These are phyloP conservation scores for Manihot esculenta DNA, from an alignment of 441 rosid species.

Conservation along the genomic window DNA sequence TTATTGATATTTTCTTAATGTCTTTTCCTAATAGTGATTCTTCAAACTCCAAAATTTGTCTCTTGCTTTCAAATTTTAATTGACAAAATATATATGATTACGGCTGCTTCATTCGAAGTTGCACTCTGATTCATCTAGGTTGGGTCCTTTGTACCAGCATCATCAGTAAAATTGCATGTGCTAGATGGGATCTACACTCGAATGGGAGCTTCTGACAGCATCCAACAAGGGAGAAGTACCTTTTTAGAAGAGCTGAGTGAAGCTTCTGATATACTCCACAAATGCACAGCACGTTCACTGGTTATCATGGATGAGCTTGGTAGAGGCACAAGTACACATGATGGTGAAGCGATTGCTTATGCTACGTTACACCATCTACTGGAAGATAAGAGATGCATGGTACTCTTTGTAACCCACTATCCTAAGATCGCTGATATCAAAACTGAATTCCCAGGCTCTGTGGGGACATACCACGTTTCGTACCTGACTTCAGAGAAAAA, in stretches of 20 bases:
- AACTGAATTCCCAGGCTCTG: slow-evolving; percentile 50
- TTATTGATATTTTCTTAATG: not conserved
- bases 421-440: slow-evolving; percentile 69
- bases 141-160: slow-evolving; percentile 96
- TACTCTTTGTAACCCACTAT: slow-evolving; percentile 94
- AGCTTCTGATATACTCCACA: slow-evolving; percentile 67
- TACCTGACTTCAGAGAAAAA: slow-evolving; percentile 57
- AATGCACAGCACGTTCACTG: slow-evolving; percentile 64
- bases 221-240: slow-evolving; percentile 90
- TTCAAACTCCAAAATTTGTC: not conserved
- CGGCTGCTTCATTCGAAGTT: slow-evolving; percentile 20
- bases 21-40: not conserved
- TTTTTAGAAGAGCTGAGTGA: slow-evolving; percentile 91
- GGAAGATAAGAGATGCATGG: slow-evolving; percentile 64
- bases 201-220: slow-evolving; percentile 95
- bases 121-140: slow-evolving; percentile 53
- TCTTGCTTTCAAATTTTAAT: slow-evolving; percentile 12
- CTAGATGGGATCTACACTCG: slow-evolving; percentile 82
- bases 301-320: slow-evolving; percentile 96
- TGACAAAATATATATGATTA: slow-evolving; percentile 9
- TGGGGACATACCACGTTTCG: slow-evolving; percentile 81
- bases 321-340: slow-evolving; percentile 94
- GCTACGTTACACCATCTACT: slow-evolving; percentile 77
- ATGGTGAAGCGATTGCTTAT: slow-evolving; percentile 91
- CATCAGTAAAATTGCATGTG: slow-evolving; percentile 68